Base-by-base conservation (phyloP, 192 early-diverging fungal genomes). In the Phlyctochytrium bullatum region DNA sequence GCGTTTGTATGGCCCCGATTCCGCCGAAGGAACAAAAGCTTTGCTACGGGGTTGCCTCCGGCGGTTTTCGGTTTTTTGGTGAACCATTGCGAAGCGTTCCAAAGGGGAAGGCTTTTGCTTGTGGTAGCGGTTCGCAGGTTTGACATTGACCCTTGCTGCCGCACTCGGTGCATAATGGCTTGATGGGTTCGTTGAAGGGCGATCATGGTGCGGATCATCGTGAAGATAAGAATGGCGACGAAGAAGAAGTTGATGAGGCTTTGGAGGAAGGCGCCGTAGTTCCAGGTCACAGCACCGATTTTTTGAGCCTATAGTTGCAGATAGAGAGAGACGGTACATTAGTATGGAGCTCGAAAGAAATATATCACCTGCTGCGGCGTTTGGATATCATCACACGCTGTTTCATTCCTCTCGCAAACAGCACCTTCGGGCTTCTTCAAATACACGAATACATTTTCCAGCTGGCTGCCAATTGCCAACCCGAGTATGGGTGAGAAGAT, bases 161-260 rank as follows among this genome's bases (percentile, higher is more conserved):
- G 6, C 40, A 47, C 40, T 20, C 40, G 6, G 10, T 47, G 40
- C 40, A 47, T 47, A 47, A 47, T 47, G 40, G 40, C 40, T 20
- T 47, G 40, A 47, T 47, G 40, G 10, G 40, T 47, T 14, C 20
- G 40, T 47, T 47, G 40, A 20, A 47, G 40, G 40, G 40, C 40
- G 20, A 47, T 47, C 40, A 57, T 14, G 12, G 54, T 28, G 12
- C 54, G 54, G 35, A 87, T 77, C 17, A 88, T 73, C 14, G 73
- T 1, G 62, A 79, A 88, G 36, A 87, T 60, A 47, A 76, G 63
- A 40, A 78, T 68, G 30, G 80, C 76, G 47, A 87, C 47, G 20
- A 87, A 74, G 64, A 87, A 71, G 36, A 87, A 87, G 70, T 87
- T 87, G 71, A 87, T 73, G 52, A 86, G 53, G n/a, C 67, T 80